Conservation (phyloP, 306 rosid species). For the Trifolium fragiferum region DNA sequence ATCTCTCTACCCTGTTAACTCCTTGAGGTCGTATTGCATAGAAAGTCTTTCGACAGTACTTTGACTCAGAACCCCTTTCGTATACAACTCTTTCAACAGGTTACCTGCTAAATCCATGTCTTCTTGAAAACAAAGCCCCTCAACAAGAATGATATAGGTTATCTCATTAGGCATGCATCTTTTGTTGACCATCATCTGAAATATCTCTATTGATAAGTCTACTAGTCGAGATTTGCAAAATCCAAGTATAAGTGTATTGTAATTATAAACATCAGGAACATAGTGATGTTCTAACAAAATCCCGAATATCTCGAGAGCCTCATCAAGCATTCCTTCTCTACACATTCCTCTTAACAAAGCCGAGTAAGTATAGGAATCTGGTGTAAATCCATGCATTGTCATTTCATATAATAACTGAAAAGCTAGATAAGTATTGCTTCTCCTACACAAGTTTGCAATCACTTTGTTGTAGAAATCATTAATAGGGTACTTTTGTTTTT, state of each 20-base stretch:
- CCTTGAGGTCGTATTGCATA: conserved; percentile 74
- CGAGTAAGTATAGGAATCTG: conserved; percentile 80
- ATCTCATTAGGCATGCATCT: conserved; percentile 77
- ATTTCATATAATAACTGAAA: conserved; percentile 86
- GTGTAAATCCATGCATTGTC: conserved; percentile 71
- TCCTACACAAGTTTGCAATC: conserved; percentile 72
- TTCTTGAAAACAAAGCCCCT: conserved; percentile 79
- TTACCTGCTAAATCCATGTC: conserved; percentile 64
- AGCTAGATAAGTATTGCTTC: conserved; percentile 87
- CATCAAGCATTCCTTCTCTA: conserved; percentile 83
- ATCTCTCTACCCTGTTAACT: conserved; percentile 45
- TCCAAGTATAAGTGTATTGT: conserved; percentile 82
- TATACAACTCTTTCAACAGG: conserved; percentile 63
- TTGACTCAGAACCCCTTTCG: conserved; percentile 63
- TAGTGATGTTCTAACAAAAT: conserved; percentile 64
- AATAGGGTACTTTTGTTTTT: conserved; percentile 56
- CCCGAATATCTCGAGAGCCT: conserved; percentile 74
- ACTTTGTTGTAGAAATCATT: conserved; percentile 65
- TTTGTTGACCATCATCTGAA: conserved; percentile 67
- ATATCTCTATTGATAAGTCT: conserved; percentile 64
- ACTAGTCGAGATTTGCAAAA: conserved; percentile 75
- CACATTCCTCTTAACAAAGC: conserved; percentile 90
- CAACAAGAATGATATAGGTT: conserved; percentile 79
- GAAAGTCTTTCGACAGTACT: conserved; percentile 71
- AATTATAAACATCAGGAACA: conserved; percentile 67